These are phyloP conservation scores for Monilinia laxa DNA, from an alignment of 2,329 filamentous ascomycete genomes.

Conservation along the genomic window DNA sequence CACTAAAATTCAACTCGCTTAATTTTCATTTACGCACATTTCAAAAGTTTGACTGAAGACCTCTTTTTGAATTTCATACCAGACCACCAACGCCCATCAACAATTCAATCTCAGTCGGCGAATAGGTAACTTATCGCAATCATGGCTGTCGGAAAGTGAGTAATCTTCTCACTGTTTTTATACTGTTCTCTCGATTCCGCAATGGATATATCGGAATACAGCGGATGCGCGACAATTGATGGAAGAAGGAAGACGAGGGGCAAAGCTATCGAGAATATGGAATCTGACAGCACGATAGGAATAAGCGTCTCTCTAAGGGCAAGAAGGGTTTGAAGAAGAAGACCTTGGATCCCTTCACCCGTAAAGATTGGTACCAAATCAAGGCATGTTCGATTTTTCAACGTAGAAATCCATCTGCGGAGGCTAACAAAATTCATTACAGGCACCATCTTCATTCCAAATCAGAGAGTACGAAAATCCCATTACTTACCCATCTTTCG, in stretches of 20 bases:
- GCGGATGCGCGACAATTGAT: conserved; percentile 7
- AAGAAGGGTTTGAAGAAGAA: conserved; percentile 99
- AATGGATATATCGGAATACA: conserved; percentile 19
- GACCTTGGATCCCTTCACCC: conserved; percentile 93
- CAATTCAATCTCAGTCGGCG: conserved; percentile 32
- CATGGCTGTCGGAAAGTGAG: conserved; percentile 82
- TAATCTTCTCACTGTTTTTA: conserved; percentile 32
- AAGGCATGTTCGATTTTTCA: conserved; percentile 60
- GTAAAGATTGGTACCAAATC: conserved; percentile 99
- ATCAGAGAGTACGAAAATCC: conserved; percentile 74
- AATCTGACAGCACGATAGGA: conserved; percentile 56
- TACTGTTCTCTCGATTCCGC: conserved; percentile 1
- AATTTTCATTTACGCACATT: conserved; percentile 23
- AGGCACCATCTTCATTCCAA: conserved; percentile 95
- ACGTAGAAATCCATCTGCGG: conserved; percentile 11
- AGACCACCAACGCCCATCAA: conserved; percentile 25
- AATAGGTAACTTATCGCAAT: conserved; percentile 54
- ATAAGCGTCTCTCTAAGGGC: conserved; percentile 99
- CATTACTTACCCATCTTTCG: conserved; percentile 25
- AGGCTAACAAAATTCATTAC: conserved; percentile 35
- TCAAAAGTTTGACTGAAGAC: conserved; percentile 20
- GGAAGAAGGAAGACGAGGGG: conserved; percentile 31
- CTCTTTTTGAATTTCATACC: conserved; percentile 15
- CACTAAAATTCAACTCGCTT: conserved; percentile 17
- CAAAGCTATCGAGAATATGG: conserved; percentile 26